A percentile compares a stretch with the other conserved stretches of the same genome.
Conservation (phyloP, 495 filamentous ascomycete genomes). For the Aspergillus incahuasiensis region DNA sequence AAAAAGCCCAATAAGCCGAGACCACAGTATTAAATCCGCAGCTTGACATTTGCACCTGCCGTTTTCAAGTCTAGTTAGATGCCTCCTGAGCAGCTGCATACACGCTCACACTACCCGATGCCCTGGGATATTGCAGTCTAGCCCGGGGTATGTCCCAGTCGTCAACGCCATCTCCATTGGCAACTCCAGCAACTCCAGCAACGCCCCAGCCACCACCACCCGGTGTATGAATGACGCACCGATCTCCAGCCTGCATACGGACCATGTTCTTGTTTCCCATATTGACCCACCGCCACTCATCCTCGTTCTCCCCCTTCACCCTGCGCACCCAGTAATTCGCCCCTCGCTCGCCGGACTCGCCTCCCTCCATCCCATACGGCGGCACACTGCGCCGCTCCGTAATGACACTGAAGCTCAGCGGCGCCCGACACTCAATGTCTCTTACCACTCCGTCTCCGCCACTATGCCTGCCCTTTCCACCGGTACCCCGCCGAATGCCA, state of each 20-base stretch:
- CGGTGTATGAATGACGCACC: slow-evolving; percentile 11
- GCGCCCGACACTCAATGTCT: slow-evolving; percentile 35
- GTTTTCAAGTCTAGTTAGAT: background rate
- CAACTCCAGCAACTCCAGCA: background rate
- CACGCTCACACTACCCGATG: background rate
- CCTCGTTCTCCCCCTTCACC: background rate
- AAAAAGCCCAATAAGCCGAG: too few species aligned
- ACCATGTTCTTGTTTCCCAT: slow-evolving; percentile 12
- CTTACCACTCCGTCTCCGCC: slow-evolving; percentile 36
- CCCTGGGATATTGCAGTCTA: background rate
- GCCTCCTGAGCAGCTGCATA: background rate
- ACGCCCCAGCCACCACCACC: slow-evolving; percentile 11
- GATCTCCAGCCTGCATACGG: slow-evolving; percentile 4
- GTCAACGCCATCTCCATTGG: background rate
- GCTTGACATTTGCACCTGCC: too few species aligned
- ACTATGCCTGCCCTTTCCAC: slow-evolving; percentile 24
- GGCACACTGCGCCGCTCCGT: slow-evolving; percentile 77
- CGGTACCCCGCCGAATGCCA: slow-evolving; percentile 59
- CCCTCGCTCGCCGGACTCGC: slow-evolving; percentile 9
- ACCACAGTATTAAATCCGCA: too few species aligned
- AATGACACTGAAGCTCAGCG: slow-evolving; percentile 81
- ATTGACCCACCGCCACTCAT: slow-evolving; percentile 6
- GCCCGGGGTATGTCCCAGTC: background rate
- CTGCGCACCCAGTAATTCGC: slow-evolving; percentile 14
- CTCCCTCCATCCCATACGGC: slow-evolving; percentile 57